Evolutionary conservation across 768 basidiomycete genomes (phyloP), one percentile per base, ranked within the genome.

Genomic region (Naganishia vaughanmartiniae): DNA sequence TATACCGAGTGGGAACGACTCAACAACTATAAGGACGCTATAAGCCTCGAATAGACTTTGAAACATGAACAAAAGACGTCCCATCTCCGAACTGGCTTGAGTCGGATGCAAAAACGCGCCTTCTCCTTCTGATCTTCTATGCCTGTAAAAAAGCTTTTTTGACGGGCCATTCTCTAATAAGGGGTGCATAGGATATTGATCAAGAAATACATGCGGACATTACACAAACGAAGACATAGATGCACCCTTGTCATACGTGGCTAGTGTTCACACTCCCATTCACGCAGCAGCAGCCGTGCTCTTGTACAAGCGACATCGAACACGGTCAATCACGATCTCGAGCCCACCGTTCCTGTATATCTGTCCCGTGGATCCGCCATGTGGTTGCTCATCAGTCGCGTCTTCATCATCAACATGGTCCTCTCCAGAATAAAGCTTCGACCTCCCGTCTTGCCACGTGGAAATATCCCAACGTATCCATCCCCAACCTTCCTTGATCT

Each of bases 401-500:
- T 54, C 57, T 28, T 60, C 55, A 2, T 69, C 42, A 11, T 69
- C 57, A 33, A 19, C 56, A 12, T 60, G 33, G n/a, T 69, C 57
- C 7, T n/a, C 30, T 3, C 58, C 36, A 30, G 34, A 39, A 17
- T 36, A 48, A 28, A 51, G 45, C 28, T 36, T 69, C 33, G 56
- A 60, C 24, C 42, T 30, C 17, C 42, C 56, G 15, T 63, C 45
- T 2, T 72, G 56, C 80, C 80, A 81, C 3, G 67, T 73, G 5
- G 74, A 72, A 14, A 80, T 69, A 72, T 81, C 78, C 76, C 77
- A 81, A 19, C 78, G 60, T 4, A 53, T 58, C 76, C 77, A 81
- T 12, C 80, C 80, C 74, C 78, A 78, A 0, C 74, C 73, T 28
- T 80, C 80, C 57, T 80, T 78, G 55, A 81, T 77, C 78, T 78